Evolutionary conservation across 73 alveolate genomes (phyloP), one percentile per base, ranked within the genome.

Genomic region (Symbiodinium natans): DNA sequence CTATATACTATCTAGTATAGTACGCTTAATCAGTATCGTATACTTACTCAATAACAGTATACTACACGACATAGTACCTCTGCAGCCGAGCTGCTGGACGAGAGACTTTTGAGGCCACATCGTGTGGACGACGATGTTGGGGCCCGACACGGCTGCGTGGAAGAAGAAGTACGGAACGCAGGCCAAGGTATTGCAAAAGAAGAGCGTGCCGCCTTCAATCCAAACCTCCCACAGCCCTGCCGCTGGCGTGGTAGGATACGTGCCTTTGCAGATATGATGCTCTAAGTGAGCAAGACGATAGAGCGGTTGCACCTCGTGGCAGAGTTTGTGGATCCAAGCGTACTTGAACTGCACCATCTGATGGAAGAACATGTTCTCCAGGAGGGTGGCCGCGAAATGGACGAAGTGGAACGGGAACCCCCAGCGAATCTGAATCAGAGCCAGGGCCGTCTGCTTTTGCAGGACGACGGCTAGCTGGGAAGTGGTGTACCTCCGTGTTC

Each of bases 231-330:
- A 86, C 4, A 86, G 83, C 25, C 94, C 94, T 4, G 94, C 94
- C 34, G 94, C 94, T 86, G 94, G 94, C 5, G 94, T 54, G 33
- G 83, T 86, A 17, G 94, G 84, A 38, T 86, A 86, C 0, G 94
- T 86, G 13, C 94, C 94, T 56, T 86, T 86, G 94, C 94, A 86
- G 41, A 86, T 86, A 39, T 86, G 94, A 56, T 86, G 94, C 63
- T 86, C 94, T 84, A 86, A 56, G 43, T 86, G 94, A 25, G 73
- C 94, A 17, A 86, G 84, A 39, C 94, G 94, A 38, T 86, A 56
- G 25, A 86, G 41, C 0, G 94, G 94, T 40, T 86, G 94, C 34
- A 86, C 43, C 43, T 86, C 94, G n/a, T 86, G 94, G 42, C 7
- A 86, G 21, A 86, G 68, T 40, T 86, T 86, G 94, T 86, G 94